Evolutionary conservation across 2,329 filamentous ascomycete genomes (phyloP).

Genomic region (Aspergillus pseudonomiae): DNA sequence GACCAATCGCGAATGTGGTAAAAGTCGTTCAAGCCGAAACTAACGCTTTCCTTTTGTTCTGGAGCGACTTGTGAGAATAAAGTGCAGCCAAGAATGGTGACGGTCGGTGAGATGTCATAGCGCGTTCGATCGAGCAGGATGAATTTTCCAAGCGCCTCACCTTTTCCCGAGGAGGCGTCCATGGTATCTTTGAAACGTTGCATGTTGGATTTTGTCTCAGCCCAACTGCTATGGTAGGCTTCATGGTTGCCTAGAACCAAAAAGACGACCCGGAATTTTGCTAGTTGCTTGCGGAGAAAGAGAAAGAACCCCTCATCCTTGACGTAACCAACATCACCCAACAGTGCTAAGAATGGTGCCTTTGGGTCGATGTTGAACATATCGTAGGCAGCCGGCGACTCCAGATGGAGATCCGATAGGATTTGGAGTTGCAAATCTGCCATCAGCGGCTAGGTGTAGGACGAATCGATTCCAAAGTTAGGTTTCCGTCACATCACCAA

Average conservation of each 20-base stretch:
- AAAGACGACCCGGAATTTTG: conserved; percentile 50
- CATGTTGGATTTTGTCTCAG: conserved; percentile 16
- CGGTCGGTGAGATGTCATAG: conserved; percentile 34
- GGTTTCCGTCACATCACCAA: no score
- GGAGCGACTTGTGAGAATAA: conserved; percentile 52
- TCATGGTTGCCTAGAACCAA: conserved; percentile 59
- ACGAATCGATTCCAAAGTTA: no score
- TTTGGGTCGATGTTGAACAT: conserved; percentile 47
- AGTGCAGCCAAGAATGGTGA: conserved; percentile 48
- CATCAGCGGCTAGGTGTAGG: background rate
- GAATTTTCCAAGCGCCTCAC: conserved; percentile 26
- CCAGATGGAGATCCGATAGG: conserved; percentile 59
- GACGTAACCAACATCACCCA: conserved; percentile 56
- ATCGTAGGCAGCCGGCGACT: conserved; percentile 51
- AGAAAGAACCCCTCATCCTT: conserved; percentile 35
- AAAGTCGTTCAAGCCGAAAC: conserved; percentile 52
- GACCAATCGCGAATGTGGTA: conserved; percentile 39
- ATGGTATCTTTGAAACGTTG: conserved; percentile 18
- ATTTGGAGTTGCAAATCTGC: conserved; percentile 39
- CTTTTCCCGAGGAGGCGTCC: background rate
- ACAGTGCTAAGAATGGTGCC: conserved; percentile 53
- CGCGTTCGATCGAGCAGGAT: conserved; percentile 40
- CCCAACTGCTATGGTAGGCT: conserved; percentile 37
- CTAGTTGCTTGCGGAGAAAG: conserved; percentile 52
- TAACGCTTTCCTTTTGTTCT: conserved; percentile 38